Evolutionary conservation across 495 filamentous ascomycete genomes (phyloP).

Genomic region (Astrothelium subdiscretum): DNA sequence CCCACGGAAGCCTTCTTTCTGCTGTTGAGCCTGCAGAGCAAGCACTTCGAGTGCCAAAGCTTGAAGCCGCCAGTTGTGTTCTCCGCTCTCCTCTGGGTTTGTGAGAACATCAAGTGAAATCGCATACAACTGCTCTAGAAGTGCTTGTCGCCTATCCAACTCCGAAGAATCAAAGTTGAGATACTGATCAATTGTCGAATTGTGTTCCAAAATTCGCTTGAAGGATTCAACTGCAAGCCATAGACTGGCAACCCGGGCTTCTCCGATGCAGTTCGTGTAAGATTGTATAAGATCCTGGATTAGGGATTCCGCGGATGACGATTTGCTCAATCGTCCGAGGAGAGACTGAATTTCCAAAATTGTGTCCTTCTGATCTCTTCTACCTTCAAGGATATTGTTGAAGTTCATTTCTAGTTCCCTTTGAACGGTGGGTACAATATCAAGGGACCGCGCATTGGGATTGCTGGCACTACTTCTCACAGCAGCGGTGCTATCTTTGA

Average conservation of each 20-base stretch:
- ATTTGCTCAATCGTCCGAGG: conserved; percentile 14
- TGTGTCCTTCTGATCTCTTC: conserved; percentile 22
- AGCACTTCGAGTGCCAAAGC: conserved; percentile 28
- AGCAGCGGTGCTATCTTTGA: conserved; percentile 14
- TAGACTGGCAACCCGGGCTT: conserved; percentile 47
- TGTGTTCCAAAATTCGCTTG: conserved; percentile 27
- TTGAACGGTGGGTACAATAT: not conserved
- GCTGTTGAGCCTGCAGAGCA: conserved; percentile 30
- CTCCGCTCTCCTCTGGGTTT: conserved; percentile 34
- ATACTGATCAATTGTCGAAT: conserved; percentile 52
- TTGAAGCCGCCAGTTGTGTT: conserved; percentile 52
- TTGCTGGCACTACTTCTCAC: conserved; percentile 12
- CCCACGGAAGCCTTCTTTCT: conserved; percentile 51
- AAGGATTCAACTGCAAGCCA: conserved; percentile 75
- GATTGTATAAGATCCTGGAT: conserved; percentile 18
- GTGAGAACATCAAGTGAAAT: conserved; percentile 56
- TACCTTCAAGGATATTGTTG: conserved; percentile 13
- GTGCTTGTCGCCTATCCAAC: conserved; percentile 36
- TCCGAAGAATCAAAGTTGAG: conserved; percentile 35
- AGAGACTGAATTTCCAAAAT: conserved; percentile 18
- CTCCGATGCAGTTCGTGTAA: conserved; percentile 9
- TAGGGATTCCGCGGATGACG: conserved; percentile 11
- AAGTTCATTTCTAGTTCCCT: conserved; percentile 10
- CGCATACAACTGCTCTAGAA: conserved; percentile 71
- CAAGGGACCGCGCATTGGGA: conserved; percentile 22